These are phyloP conservation scores for Penicillium lagena DNA, from an alignment of 495 filamentous ascomycete genomes.

Conservation along the genomic window DNA sequence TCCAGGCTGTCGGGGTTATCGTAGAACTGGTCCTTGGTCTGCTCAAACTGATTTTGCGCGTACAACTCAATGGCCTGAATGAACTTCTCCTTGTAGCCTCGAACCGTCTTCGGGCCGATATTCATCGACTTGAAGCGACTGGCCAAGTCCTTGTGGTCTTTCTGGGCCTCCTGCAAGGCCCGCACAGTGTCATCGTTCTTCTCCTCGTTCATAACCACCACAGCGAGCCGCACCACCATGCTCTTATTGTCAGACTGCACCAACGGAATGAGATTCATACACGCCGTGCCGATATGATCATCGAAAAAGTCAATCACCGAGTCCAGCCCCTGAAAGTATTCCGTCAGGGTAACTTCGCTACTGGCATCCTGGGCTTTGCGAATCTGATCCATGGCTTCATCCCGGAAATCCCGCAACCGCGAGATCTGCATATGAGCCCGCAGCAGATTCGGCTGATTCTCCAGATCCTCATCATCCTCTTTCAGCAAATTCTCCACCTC, in stretches of 20 bases:
- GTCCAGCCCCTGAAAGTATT: constrained; percentile 85
- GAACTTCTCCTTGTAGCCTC: constrained; percentile 96
- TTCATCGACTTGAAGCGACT: constrained; percentile 91
- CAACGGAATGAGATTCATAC: constrained; percentile 81
- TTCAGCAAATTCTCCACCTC: constrained; percentile 67
- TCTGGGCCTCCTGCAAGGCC: constrained; percentile 87
- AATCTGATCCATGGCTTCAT: constrained; percentile 95
- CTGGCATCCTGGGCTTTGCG: constrained; percentile 64
- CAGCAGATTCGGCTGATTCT: constrained; percentile 89
- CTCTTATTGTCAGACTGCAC: constrained; percentile 78
- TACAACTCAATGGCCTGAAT: constrained; percentile 68
- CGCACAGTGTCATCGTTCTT: constrained; percentile 87
- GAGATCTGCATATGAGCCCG: constrained; percentile 86
- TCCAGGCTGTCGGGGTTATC: constrained; percentile 77
- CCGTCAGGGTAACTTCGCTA: constrained; percentile 70
- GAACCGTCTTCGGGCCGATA: constrained; percentile 80
- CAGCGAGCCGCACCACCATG: constrained; percentile 81
- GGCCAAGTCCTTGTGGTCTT: constrained; percentile 90
- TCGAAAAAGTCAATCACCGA: constrained; percentile 89
- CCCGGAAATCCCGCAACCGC: constrained; percentile 82
- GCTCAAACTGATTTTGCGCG: constrained; percentile 68
- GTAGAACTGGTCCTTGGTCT: constrained; percentile 66
- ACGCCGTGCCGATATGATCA: constrained; percentile 82
- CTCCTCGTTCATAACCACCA: constrained; percentile 93
- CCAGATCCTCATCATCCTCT: constrained; percentile 76